A percentile compares a stretch with the other conserved stretches of the same genome.
phyloP scores from a whole-genome alignment of 139 green algal genomes.

The Coelastrella sp. region DNA sequence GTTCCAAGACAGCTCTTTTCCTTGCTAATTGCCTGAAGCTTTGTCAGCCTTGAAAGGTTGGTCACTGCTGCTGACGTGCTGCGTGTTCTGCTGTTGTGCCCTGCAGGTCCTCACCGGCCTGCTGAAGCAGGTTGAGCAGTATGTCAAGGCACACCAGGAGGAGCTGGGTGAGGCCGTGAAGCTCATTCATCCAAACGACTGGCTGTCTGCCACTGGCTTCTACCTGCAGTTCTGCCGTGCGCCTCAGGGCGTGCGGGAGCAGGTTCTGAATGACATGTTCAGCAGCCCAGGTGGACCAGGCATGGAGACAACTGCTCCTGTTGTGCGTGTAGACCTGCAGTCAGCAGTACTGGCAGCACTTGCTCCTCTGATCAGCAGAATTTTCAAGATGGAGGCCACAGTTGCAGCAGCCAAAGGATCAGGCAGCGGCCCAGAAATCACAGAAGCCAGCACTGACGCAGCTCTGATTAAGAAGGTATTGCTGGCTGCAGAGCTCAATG shows the following conservation, averaged over 20 bases:
- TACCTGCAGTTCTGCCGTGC: conserved; percentile 26
- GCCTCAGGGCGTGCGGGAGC: not conserved
- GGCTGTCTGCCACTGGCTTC: not conserved
- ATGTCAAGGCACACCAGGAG: not conserved
- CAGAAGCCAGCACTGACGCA: not conserved
- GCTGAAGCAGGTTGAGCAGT: conserved; percentile 23
- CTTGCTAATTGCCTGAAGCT: too few relatives aligned
- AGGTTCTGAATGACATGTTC: conserved; percentile 22
- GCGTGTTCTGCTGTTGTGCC: not conserved
- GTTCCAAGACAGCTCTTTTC: too few relatives aligned
- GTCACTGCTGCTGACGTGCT: not conserved
- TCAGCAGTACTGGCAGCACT: not conserved
- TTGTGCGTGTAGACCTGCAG: not conserved
- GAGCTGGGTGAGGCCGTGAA: not conserved
- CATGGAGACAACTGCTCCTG: conserved; percentile 3
- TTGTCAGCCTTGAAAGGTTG: too few relatives aligned
- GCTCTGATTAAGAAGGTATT: conserved; percentile 1
- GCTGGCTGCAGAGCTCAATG: conserved; percentile 33
- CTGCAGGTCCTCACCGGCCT: not conserved
- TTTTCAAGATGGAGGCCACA: not conserved
- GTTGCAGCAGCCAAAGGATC: not conserved
- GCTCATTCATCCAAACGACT: conserved; percentile 16
- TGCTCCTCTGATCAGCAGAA: conserved; percentile 11
- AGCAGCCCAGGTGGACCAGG: not conserved
- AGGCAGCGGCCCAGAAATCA: not conserved